phyloP scores from a whole-genome alignment of 2,329 filamentous ascomycete species.

The Aspergillus hiratsukae region DNA sequence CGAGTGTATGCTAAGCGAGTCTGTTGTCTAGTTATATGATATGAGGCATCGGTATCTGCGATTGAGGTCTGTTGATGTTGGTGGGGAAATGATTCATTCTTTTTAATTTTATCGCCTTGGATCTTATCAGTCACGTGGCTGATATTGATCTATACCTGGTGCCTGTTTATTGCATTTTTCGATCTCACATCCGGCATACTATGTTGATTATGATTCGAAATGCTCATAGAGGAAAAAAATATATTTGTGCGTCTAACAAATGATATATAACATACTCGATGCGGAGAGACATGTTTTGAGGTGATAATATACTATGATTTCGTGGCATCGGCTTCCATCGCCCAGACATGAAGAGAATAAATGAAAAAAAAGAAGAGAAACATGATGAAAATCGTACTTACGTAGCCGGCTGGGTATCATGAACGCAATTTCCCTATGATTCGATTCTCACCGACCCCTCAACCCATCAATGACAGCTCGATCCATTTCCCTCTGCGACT shows the following conservation, averaged over 20 bases:
- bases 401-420: neutral
- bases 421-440: neutral
- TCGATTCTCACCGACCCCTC: slow-evolving; percentile 21
- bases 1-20: neutral
- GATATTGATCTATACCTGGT: neutral
- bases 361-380: neutral
- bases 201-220: neutral
- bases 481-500: slow-evolving; percentile 53
- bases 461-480: slow-evolving; percentile 41
- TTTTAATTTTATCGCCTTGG: neutral
- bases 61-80: neutral
- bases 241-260: neutral
- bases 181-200: neutral
- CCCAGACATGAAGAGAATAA: neutral
- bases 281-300: neutral
- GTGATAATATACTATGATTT: neutral
- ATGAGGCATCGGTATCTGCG: neutral
- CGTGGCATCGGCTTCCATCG: neutral
- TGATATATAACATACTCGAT: neutral
- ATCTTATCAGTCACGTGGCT: slow-evolving; percentile 23
- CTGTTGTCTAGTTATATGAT: neutral
- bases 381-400: neutral
- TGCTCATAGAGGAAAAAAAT: neutral
- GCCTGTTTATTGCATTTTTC: too few species aligned
- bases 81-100: neutral